Percentiles rank a stretch among this genome's conserved stretches.
Conservation (phyloP, 306 rosid species). For the Hippophae tibetana region DNA sequence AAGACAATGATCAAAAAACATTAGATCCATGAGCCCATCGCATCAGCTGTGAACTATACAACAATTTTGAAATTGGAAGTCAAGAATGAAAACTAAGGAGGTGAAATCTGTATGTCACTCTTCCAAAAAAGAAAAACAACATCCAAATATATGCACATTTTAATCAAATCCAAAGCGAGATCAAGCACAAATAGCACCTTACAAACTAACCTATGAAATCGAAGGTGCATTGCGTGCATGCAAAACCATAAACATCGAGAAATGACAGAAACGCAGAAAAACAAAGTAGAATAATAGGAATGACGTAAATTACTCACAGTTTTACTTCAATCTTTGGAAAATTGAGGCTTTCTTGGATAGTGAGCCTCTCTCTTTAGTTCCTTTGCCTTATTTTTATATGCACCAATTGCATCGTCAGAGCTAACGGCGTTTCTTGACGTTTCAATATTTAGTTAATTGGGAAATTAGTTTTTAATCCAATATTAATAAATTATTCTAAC, state of each 20-base stretch:
- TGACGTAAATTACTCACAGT: constrained; percentile 35
- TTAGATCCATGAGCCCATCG: not conserved
- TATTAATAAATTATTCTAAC: no score
- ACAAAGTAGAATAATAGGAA: constrained; percentile 8
- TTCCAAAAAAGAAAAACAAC: not conserved
- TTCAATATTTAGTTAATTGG: not conserved
- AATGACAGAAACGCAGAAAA: constrained; percentile 3
- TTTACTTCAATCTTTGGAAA: constrained; percentile 39
- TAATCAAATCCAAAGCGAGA: constrained; percentile 2
- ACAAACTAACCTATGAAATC: constrained; percentile 11
- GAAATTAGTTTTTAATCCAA: not conserved
- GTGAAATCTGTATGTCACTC: not conserved
- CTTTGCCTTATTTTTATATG: constrained; percentile 27
- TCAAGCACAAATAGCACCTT: constrained; percentile 1
- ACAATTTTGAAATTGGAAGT: not conserved
- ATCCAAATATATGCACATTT: constrained; percentile 1
- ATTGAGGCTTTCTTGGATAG: not conserved
- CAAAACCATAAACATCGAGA: not conserved
- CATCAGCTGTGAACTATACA: not conserved
- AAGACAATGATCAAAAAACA: not conserved
- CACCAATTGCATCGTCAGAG: constrained; percentile 37
- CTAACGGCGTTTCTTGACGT: constrained; percentile 57
- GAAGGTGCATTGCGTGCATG: constrained; percentile 15
- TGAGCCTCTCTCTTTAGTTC: not conserved
- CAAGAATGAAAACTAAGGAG: not conserved